Conservation (phyloP, 306 rosid genomes). For the Ormosia emarginata region DNA sequence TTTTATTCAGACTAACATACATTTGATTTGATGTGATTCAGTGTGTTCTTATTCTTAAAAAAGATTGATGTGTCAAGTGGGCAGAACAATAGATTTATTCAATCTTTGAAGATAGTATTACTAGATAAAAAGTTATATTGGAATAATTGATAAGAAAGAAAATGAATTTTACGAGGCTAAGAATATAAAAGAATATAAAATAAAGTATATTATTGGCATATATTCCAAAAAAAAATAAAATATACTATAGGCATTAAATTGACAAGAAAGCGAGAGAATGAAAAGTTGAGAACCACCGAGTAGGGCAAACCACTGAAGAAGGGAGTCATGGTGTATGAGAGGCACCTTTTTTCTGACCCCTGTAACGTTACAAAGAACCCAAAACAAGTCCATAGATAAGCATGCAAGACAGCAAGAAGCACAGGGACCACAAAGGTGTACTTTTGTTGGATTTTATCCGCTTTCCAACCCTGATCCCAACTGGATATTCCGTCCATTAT, state of each 20-base stretch:
- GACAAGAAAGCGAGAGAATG: not conserved
- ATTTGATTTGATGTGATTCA: not conserved
- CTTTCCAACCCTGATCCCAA: conserved; percentile 24
- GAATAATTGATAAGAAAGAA: not conserved
- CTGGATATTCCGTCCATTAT: conserved; percentile 37
- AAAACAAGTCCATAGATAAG: not conserved
- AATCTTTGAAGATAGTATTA: not conserved
- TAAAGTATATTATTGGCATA: not conserved
- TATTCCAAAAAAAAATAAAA: not conserved
- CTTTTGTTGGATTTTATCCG: conserved; percentile 25
- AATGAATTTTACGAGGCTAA: not conserved
- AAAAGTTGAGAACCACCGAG: not conserved
- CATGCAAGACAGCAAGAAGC: not conserved
- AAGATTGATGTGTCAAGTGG: not conserved
- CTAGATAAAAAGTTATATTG: not conserved
- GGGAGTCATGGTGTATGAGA: not conserved
- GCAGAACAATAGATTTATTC: not conserved
- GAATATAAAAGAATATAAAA: conserved; percentile 11
- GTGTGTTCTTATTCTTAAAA: not conserved
- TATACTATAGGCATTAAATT: not conserved
- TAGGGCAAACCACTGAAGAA: not conserved
- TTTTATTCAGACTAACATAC: too few species aligned
- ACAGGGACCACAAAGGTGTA: conserved; percentile 36
- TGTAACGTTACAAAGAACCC: not conserved
- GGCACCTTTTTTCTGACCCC: not conserved